phyloP scores from a whole-genome alignment of 2,329 filamentous ascomycete genomes.

The Sclerotinia nivalis region DNA sequence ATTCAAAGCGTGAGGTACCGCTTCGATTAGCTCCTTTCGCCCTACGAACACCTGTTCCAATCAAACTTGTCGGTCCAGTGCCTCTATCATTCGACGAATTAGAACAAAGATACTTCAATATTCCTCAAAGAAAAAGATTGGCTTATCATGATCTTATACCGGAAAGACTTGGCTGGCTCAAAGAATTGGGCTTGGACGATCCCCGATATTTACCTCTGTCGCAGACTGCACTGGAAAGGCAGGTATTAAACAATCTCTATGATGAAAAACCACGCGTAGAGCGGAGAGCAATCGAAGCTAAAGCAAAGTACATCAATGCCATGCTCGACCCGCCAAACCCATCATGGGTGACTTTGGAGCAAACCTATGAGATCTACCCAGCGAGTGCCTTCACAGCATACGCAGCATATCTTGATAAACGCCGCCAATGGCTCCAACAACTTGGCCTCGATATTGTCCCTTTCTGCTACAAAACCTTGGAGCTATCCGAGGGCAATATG shows the following conservation, averaged over 20 bases:
- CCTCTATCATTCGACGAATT: neutral
- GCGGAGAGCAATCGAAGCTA: conserved; percentile 13
- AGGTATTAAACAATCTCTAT: conserved; percentile 5
- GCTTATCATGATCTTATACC: neutral
- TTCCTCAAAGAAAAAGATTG: neutral
- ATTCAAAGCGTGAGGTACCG: neutral
- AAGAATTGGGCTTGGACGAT: neutral
- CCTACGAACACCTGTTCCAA: neutral
- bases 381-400: neutral
- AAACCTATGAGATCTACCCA: conserved; percentile 6
- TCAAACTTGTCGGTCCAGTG: neutral
- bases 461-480: neutral
- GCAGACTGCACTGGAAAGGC: neutral
- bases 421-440: neutral
- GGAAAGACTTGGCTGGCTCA: conserved; percentile 2
- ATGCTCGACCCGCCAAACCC: neutral
- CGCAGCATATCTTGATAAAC: neutral
- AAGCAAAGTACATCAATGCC: neutral
- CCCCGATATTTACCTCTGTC: neutral
- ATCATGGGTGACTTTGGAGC: neutral
- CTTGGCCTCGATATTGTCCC: neutral
- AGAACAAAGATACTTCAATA: neutral
- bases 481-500: conserved; percentile 3
- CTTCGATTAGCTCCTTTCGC: neutral
- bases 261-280: neutral